Conservation (phyloP, 2,329 filamentous ascomycete species). For the Pestalotiopsis sp. region DNA sequence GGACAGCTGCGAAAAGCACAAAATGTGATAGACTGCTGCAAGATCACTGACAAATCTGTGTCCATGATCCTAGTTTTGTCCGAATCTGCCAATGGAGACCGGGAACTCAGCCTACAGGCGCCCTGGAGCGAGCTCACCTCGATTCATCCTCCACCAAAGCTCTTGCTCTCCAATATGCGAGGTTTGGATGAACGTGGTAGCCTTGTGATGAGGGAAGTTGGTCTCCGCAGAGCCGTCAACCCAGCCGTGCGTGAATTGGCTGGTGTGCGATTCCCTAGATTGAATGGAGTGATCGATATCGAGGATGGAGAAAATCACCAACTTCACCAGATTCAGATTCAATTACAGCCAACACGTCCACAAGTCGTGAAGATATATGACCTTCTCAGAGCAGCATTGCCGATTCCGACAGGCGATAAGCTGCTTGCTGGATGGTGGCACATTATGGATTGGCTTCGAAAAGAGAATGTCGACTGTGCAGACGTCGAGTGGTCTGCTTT, state of each 20-base stretch:
- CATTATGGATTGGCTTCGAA: conserved; percentile 67
- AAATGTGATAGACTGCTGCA: conserved; percentile 74
- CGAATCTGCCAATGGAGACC: conserved; percentile 63
- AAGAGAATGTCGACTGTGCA: conserved; percentile 45
- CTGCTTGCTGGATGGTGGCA: conserved; percentile 75
- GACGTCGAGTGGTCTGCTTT: conserved; percentile 72
- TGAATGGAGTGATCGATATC: conserved; percentile 66
- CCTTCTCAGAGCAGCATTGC: conserved; percentile 66
- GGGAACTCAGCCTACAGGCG: conserved; percentile 72
- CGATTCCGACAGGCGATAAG: conserved; percentile 59
- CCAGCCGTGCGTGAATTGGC: conserved; percentile 50
- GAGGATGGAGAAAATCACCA: conserved; percentile 60
- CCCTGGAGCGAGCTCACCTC: conserved; percentile 75
- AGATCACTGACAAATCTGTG: conserved; percentile 66
- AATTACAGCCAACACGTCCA: conserved; percentile 66
- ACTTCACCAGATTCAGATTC: conserved; percentile 68
- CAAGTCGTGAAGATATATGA: conserved; percentile 64
- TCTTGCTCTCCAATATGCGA: conserved; percentile 62
- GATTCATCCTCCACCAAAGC: conserved; percentile 59
- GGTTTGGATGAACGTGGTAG: conserved; percentile 60
- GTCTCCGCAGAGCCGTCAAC: conserved; percentile 48
- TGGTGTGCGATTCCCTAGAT: conserved; percentile 60
- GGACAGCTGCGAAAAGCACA: conserved; percentile 61
- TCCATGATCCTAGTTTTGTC: conserved; percentile 73
- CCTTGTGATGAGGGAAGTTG: conserved; percentile 53